phyloP scores from a whole-genome alignment of 495 filamentous ascomycete genomes.

The Xylaria intraflava region DNA sequence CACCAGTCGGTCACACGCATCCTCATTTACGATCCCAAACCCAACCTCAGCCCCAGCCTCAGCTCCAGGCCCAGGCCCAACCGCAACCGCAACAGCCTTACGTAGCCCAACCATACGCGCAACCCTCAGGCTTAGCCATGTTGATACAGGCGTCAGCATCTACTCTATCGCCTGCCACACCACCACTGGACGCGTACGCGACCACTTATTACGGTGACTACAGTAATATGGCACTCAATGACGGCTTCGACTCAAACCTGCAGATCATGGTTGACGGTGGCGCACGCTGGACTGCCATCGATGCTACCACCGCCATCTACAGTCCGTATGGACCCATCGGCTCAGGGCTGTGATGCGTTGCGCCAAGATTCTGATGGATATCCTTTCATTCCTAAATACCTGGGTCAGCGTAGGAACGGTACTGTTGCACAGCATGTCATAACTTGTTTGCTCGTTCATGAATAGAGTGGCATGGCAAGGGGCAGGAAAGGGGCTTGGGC shows the following conservation, averaged over 20 bases:
- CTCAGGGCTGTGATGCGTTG: background rate
- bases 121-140: slow-evolving; percentile 16
- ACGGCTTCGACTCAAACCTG: slow-evolving; percentile 28
- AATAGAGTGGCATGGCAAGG: background rate
- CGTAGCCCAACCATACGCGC: slow-evolving; percentile 9
- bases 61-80: slow-evolving; percentile 6
- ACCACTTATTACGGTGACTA: slow-evolving; percentile 19
- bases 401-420: too few relatives aligned
- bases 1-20: background rate
- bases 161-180: slow-evolving; percentile 4
- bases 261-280: slow-evolving; percentile 28
- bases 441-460: too few relatives aligned
- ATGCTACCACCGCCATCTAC: slow-evolving; percentile 17
- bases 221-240: slow-evolving; percentile 19
- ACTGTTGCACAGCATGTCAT: too few relatives aligned
- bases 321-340: slow-evolving; percentile 15
- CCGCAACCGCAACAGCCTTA: slow-evolving; percentile 11
- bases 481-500: background rate
- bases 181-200: slow-evolving; percentile 15
- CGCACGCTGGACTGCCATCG: slow-evolving; percentile 17
- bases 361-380: too few relatives aligned
- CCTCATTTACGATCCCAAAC: background rate
- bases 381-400: too few relatives aligned
- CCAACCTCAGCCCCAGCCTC: slow-evolving; percentile 3
- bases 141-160: slow-evolving; percentile 18